Evolutionary conservation across 371 early-diverging fungal genomes (phyloP), one percentile per base, ranked within the genome.

Genomic region (Parasitella parasitica): DNA sequence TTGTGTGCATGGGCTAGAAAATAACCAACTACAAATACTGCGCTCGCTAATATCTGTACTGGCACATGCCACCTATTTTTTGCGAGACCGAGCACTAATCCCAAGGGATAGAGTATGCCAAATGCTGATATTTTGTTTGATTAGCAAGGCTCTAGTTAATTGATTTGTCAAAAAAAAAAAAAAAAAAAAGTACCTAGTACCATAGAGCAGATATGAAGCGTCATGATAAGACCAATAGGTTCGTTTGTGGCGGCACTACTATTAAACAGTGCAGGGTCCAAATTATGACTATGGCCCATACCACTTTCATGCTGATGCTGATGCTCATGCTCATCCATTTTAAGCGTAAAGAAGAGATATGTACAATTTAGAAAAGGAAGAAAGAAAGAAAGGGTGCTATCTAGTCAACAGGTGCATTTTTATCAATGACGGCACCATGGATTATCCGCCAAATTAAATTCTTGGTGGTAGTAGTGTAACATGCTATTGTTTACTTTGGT

Each of bases 51-150:
- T 20, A 81, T 69, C 57, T 87, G 88, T 30, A 86, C 78, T 6
- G 88, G 88, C 5, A 88, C 87, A 71, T 88, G 89, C 86, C 85
- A 85, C 16, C 66, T 71, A 63, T 82, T 80, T 55, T 70, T 80
- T 15, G 76, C 75, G 16, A 88, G 66, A 7, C 87, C 89, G 12
- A 88, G 61, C 0, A 88, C 83, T 77, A 87, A 75, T 9, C 89
- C 89, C 27, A 83, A 24, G 4, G 81, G 76, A 62, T 73, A 78
- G 12, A 81, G 35, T 49, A 81, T 55, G 6, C 79, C 79, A 59
- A 81, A 81, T 0, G 76, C 79, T 73, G 9, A 50, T 48, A 32
- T 43, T 1, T 32, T 2, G 32, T 4, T 32, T 32, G 11, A 11
- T 32, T 32, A 32, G 30, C 30, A 26, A 32, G 12, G 30, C 39